Percentiles rank a stretch among this genome's conserved stretches.
These are phyloP conservation scores for Kodamaea sagamina DNA, from an alignment of 805 yeast genomes.

Conservation along the genomic window DNA sequence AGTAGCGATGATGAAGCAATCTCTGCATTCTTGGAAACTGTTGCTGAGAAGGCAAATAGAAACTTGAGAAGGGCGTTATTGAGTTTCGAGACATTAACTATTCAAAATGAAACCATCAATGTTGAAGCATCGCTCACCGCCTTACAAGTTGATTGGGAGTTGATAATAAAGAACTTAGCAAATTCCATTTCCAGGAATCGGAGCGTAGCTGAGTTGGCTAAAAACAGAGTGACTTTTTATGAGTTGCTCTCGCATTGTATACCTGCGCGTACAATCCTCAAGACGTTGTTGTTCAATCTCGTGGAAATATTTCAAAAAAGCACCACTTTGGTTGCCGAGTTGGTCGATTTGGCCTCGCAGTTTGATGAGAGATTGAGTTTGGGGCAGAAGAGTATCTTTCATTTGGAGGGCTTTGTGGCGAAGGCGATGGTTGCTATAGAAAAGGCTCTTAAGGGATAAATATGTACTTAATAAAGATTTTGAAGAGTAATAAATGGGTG, in stretches of 20 bases:
- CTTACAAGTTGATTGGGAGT: constrained; percentile 85
- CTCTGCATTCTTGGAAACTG: constrained; percentile 41
- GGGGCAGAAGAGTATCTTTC: constrained; percentile 90
- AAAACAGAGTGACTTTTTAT: constrained; percentile 68
- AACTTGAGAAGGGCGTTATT: constrained; percentile 79
- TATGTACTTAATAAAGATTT: too few relatives aligned
- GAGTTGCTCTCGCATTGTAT: constrained; percentile 92
- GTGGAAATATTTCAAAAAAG: constrained; percentile 28
- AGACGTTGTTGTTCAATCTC: constrained; percentile 51
- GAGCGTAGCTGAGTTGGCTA: constrained; percentile 60
- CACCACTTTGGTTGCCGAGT: constrained; percentile 37
- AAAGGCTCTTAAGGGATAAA: constrained; percentile 16
- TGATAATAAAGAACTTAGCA: constrained; percentile 70
- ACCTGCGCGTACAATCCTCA: constrained; percentile 80
- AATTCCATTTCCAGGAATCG: constrained; percentile 58
- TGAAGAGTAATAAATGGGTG: too few relatives aligned
- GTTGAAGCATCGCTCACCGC: constrained; percentile 46
- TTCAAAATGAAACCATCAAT: constrained; percentile 59
- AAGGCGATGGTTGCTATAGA: constrained; percentile 79
- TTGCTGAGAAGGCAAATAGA: constrained; percentile 60
- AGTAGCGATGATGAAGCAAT: constrained; percentile 40
- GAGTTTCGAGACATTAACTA: constrained; percentile 77
- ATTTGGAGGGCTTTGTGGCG: constrained; percentile 92
- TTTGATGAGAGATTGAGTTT: constrained; percentile 84
- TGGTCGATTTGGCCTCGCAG: constrained; percentile 61